These are phyloP conservation scores for Monosporascus sp. DNA, from an alignment of 2,329 filamentous ascomycete genomes.

Conservation along the genomic window DNA sequence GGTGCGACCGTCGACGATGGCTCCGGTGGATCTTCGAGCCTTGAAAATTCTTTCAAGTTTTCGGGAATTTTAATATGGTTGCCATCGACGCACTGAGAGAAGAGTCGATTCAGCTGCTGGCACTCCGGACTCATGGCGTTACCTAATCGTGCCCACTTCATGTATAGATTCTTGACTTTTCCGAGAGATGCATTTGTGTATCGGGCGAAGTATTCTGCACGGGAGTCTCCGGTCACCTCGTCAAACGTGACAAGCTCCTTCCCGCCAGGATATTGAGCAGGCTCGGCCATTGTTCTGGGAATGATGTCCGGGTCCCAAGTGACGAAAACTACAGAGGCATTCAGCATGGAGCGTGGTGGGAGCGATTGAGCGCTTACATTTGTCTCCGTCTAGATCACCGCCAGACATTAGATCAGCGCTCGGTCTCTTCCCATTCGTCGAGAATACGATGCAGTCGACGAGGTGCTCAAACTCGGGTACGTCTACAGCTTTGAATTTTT, in stretches of 20 bases:
- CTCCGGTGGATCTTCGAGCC: conserved; percentile 25
- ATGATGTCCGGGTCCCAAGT: conserved; percentile 35
- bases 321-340: conserved; percentile 28
- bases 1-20: conserved; percentile 10
- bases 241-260: conserved; percentile 30
- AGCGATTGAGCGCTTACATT: conserved; percentile 21
- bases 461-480: conserved; percentile 29
- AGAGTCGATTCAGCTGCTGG: conserved; percentile 35
- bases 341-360: not conserved
- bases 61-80: conserved; percentile 31
- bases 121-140: conserved; percentile 32
- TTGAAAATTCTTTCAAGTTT: conserved; percentile 1
- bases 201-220: conserved; percentile 33
- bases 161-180: conserved; percentile 33
- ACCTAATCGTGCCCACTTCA: conserved; percentile 33
- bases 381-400: conserved; percentile 36
- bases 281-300: conserved; percentile 27
- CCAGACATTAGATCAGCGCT: conserved; percentile 37
- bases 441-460: conserved; percentile 36
- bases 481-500: conserved; percentile 34
- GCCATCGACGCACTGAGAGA: conserved; percentile 36
- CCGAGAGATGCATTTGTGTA: conserved; percentile 34
- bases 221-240: conserved; percentile 30
- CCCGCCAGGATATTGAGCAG: conserved; percentile 33
- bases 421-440: conserved; percentile 29